These are phyloP conservation scores for Phyllosticta paracitricarpa DNA, from an alignment of 2,329 filamentous ascomycete genomes.

Conservation along the genomic window DNA sequence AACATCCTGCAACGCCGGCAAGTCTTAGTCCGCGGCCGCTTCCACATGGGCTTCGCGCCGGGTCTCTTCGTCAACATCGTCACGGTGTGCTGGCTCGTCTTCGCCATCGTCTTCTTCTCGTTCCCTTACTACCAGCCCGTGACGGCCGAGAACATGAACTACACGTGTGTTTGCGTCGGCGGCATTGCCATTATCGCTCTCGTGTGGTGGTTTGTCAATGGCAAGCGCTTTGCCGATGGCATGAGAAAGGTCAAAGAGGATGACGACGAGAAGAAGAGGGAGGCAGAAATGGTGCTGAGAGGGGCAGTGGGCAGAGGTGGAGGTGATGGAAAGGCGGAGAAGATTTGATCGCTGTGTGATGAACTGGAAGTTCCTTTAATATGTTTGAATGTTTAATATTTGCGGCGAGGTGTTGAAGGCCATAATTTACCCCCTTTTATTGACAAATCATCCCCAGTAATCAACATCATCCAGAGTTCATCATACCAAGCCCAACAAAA, in stretches of 20 bases:
- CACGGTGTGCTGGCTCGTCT: conserved; percentile 13
- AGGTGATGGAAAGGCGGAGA: neutral
- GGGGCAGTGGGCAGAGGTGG: neutral
- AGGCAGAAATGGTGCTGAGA: conserved; percentile 3
- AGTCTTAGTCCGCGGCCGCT: conserved; percentile 1
- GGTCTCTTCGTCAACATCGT: conserved; percentile 1
- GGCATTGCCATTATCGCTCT: conserved; percentile 30
- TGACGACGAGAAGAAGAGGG: neutral
- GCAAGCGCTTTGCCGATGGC: conserved; percentile 28
- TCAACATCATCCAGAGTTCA: no score
- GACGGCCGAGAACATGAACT: conserved; percentile 36
- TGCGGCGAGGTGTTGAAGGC: no score
- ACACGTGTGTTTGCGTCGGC: conserved; percentile 39
- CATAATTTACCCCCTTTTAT: no score
- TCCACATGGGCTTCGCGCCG: conserved; percentile 7
- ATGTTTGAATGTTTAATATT: no score
- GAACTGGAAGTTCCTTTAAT: no score
- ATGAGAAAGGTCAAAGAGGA: conserved; percentile 22
- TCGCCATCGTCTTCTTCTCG: conserved; percentile 37
- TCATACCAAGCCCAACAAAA: no score
- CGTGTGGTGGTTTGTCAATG: conserved; percentile 36
- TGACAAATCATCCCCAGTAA: no score
- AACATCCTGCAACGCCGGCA: conserved; percentile 2
- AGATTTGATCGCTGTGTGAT: neutral
- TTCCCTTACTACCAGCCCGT: conserved; percentile 36